Evolutionary conservation across 177 flowering plant species (phyloP).

Genomic region (Vitis hybrid): DNA sequence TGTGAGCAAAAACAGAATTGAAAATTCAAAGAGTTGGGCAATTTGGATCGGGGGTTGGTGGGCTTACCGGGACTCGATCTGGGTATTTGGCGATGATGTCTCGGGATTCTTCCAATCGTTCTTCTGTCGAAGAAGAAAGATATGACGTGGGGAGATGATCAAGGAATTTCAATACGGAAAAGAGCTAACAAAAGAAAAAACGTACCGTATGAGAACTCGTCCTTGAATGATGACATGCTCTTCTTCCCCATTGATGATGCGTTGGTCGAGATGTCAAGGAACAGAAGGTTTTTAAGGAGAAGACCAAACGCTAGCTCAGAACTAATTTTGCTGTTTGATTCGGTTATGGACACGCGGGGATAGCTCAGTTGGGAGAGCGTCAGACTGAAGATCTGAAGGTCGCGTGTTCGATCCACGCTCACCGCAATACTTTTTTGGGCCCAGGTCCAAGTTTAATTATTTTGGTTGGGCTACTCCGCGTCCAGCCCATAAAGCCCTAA

Average conservation of each 20-base stretch:
- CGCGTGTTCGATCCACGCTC: constrained; percentile 84
- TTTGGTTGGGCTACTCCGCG: no score
- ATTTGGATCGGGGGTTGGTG: not conserved
- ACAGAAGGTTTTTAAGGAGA: no score
- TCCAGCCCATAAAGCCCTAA: no score
- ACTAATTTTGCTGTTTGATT: no score
- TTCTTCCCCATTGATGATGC: constrained; percentile 20
- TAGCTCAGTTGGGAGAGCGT: constrained; percentile 64
- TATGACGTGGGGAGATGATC: not conserved
- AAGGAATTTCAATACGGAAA: constrained; percentile 1
- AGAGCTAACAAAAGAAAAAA: not conserved
- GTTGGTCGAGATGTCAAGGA: no score
- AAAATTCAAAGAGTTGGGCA: not conserved
- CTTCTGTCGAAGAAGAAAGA: constrained; percentile 38
- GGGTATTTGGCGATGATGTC: constrained; percentile 77
- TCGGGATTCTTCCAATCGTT: constrained; percentile 62
- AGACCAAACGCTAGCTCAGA: no score
- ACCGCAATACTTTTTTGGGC: constrained; percentile 30
- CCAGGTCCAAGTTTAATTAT: no score
- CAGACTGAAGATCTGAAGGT: constrained; percentile 87
- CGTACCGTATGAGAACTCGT: constrained; percentile 34
- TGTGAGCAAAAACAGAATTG: not conserved
- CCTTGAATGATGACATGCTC: constrained; percentile 28
- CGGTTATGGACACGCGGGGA: constrained; percentile 21
- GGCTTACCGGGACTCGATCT: constrained; percentile 75